phyloP scores from a whole-genome alignment of 2,329 filamentous ascomycete species.

The Anthostomella pinea region DNA sequence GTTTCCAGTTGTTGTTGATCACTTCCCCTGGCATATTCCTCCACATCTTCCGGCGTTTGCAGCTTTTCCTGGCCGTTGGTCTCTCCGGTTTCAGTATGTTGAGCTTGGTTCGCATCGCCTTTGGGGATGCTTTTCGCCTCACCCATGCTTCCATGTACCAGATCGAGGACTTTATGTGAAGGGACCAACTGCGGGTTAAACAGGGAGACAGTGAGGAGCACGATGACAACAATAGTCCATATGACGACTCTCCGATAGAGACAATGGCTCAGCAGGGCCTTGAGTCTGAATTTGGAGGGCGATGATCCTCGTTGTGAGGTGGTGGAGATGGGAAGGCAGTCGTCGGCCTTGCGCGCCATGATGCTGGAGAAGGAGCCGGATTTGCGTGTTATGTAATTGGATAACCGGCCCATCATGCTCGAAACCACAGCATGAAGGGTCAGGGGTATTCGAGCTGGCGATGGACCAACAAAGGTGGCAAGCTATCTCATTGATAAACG shows the following conservation, averaged over 20 bases:
- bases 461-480: background rate
- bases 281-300: constrained; percentile 40
- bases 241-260: constrained; percentile 51
- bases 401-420: constrained; percentile 25
- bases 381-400: constrained; percentile 23
- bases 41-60: too few species aligned
- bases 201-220: constrained; percentile 40
- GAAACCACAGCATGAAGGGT: constrained; percentile 1
- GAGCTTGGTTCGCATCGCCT: too few species aligned
- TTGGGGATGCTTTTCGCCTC: constrained; percentile 9
- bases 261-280: constrained; percentile 48
- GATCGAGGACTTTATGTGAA: constrained; percentile 27
- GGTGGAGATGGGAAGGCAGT: constrained; percentile 28
- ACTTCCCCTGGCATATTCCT: constrained; percentile 12
- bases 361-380: constrained; percentile 16
- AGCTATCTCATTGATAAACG: background rate
- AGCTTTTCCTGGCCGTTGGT: too few species aligned
- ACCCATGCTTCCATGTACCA: constrained; percentile 26
- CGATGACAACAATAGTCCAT: constrained; percentile 44
- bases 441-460: background rate
- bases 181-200: constrained; percentile 31
- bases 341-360: constrained; percentile 23
- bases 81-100: too few species aligned
- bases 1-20: constrained; percentile 8
- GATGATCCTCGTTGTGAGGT: constrained; percentile 32